A percentile compares a stretch with the other conserved stretches of the same genome.
Evolutionary conservation across 2,329 filamentous ascomycete genomes (phyloP).

Genomic region (Cladosporium cucumerinum): DNA sequence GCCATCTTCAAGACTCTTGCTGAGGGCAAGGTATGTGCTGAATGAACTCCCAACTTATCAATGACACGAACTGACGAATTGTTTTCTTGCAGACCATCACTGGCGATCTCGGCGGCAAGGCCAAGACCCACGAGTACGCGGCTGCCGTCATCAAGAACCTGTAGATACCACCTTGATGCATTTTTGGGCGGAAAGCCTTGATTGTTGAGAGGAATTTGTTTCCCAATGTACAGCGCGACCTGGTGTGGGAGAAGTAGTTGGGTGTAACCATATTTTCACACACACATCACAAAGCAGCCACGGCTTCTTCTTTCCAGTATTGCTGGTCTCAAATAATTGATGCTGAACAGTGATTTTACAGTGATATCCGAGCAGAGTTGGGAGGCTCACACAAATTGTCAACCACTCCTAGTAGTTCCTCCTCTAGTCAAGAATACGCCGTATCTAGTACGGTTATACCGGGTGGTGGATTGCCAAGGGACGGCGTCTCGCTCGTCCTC

Average conservation of each 20-base stretch:
- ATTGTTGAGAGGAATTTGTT: constrained; percentile 6
- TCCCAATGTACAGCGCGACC: constrained; percentile 11
- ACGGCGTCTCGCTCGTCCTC: not conserved
- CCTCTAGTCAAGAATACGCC: not conserved
- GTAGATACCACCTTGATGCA: constrained; percentile 22
- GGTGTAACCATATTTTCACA: constrained; percentile 12
- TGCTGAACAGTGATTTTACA: not conserved
- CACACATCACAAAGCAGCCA: constrained; percentile 1
- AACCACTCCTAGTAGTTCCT: not conserved
- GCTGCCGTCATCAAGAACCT: constrained; percentile 77
- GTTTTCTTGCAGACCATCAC: constrained; percentile 62
- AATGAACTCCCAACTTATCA: not conserved
- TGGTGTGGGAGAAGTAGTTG: constrained; percentile 8
- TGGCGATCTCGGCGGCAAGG: constrained; percentile 91
- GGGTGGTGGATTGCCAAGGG: not conserved
- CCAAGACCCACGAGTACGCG: constrained; percentile 94
- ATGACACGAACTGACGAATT: not conserved
- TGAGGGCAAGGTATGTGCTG: constrained; percentile 74
- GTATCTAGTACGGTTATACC: not conserved
- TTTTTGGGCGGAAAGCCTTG: not conserved
- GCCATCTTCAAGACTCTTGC: constrained; percentile 93
- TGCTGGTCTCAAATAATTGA: not conserved
- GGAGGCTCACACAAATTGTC: not conserved
- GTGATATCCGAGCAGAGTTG: not conserved
- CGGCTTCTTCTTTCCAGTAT: not conserved